phyloP scores from a whole-genome alignment of 192 early-diverging fungal species.

The Mortierella hygrophila region DNA sequence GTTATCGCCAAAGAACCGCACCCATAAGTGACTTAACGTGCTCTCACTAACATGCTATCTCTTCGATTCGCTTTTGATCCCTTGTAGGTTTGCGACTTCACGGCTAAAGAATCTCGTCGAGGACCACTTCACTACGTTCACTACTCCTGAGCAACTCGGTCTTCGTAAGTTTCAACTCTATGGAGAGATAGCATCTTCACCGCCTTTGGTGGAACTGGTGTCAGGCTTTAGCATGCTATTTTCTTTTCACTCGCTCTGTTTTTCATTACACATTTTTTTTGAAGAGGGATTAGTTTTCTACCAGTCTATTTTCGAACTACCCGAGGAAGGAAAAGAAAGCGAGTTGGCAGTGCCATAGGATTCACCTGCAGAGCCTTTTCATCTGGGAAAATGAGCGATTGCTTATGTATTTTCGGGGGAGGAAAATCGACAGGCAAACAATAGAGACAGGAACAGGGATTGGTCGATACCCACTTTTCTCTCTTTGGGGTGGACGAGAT shows the following conservation, averaged over 20 bases:
- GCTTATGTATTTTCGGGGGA: neutral
- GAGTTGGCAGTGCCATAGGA: neutral
- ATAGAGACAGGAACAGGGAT: neutral
- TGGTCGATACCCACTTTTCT: neutral
- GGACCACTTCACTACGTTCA: constrained; percentile 69
- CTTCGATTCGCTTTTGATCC: neutral
- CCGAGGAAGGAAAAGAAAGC: neutral
- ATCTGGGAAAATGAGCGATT: neutral
- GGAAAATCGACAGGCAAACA: neutral
- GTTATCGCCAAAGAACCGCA: neutral
- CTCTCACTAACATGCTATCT: neutral
- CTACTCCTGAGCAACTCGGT: constrained; percentile 61
- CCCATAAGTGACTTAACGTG: too few species aligned
- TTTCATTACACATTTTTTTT: neutral
- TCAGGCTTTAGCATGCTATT: neutral
- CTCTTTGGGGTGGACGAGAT: neutral
- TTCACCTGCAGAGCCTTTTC: neutral
- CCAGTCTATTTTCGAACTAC: constrained; percentile 2
- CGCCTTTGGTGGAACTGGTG: neutral
- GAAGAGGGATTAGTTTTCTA: neutral
- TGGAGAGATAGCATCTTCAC: neutral
- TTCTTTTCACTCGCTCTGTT: neutral
- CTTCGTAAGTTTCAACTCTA: constrained; percentile 61
- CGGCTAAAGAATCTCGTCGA: constrained; percentile 70
- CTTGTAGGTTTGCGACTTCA: constrained; percentile 64